Percentiles rank a stretch among this genome's conserved stretches.
Conservation (phyloP, 2,329 filamentous ascomycete genomes). For the Myriosclerotinia duriaeana region DNA sequence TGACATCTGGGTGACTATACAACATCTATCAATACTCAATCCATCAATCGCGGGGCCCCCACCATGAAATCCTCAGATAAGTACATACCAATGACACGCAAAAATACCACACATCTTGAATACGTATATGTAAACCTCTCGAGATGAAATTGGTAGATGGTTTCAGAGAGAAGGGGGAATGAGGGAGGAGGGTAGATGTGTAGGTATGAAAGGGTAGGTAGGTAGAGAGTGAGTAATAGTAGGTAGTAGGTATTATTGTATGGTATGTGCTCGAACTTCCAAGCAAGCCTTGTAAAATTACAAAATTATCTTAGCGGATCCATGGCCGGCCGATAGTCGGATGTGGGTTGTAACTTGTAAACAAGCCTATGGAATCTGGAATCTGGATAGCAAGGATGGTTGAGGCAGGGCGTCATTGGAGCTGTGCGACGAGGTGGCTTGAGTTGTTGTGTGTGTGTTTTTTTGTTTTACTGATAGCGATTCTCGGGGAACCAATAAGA, state of each 20-base stretch:
- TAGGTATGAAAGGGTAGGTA: not conserved
- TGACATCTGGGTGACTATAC: slow-evolving; percentile 63
- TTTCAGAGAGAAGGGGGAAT: not conserved
- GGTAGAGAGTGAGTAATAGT: slow-evolving; percentile 10
- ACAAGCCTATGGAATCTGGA: not conserved
- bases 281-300: not conserved
- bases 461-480: slow-evolving; percentile 4
- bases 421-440: not conserved
- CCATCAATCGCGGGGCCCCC: slow-evolving; percentile 26
- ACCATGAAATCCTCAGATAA: slow-evolving; percentile 17
- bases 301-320: slow-evolving; percentile 13
- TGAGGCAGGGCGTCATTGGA: not conserved
- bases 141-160: not conserved
- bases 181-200: not conserved
- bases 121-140: not conserved
- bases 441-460: not conserved
- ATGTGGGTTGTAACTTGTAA: not conserved
- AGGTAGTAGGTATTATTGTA: slow-evolving; percentile 4
- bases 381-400: not conserved
- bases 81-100: slow-evolving; percentile 66
- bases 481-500: not conserved
- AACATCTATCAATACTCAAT: slow-evolving; percentile 61
- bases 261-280: slow-evolving; percentile 13
- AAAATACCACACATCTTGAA: slow-evolving; percentile 55
- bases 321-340: slow-evolving; percentile 19